Percentiles rank a stretch among this genome's conserved stretches.
Conservation (phyloP, 768 basidiomycete genomes). For the Paxillus involutus region DNA sequence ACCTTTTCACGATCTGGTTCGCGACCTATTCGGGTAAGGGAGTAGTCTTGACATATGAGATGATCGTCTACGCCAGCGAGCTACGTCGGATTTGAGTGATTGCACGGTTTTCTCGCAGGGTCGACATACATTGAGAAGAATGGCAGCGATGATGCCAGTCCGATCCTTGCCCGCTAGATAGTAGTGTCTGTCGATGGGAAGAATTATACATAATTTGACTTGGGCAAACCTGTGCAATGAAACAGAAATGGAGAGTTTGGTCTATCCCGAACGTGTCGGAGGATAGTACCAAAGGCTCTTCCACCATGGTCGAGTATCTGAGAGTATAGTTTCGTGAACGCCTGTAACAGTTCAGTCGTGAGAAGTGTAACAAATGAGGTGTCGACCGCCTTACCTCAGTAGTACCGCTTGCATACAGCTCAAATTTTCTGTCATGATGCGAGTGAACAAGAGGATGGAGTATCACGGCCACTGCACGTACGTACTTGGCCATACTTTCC, state of each 20-base stretch:
- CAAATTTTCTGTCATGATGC: conserved; percentile 34
- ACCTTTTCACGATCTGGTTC: conserved; percentile 75
- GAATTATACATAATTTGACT: neutral
- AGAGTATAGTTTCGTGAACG: conserved; percentile 78
- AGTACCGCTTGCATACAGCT: conserved; percentile 77
- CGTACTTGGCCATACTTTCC: conserved; percentile 81
- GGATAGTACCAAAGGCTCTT: conserved; percentile 63
- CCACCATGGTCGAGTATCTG: conserved; percentile 80
- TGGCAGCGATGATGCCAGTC: conserved; percentile 74
- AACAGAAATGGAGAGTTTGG: conserved; percentile 67
- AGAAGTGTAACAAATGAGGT: neutral
- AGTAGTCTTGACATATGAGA: conserved; percentile 69
- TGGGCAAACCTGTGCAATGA: conserved; percentile 65
- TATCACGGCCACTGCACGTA: conserved; percentile 35
- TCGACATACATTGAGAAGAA: conserved; percentile 60
- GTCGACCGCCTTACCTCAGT: conserved; percentile 54
- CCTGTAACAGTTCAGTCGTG: conserved; percentile 38
- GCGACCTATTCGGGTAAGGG: conserved; percentile 74
- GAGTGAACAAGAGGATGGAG: neutral
- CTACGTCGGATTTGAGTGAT: conserved; percentile 34
- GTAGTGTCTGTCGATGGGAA: neutral
- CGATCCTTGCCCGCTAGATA: conserved; percentile 74
- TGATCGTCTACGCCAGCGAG: conserved; percentile 72
- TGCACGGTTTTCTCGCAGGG: neutral
- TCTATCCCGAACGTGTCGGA: conserved; percentile 71